Percentiles rank a stretch among this genome's conserved stretches.
These are phyloP conservation scores for Castanea crenata DNA, from an alignment of 306 rosid genomes.

Conservation along the genomic window DNA sequence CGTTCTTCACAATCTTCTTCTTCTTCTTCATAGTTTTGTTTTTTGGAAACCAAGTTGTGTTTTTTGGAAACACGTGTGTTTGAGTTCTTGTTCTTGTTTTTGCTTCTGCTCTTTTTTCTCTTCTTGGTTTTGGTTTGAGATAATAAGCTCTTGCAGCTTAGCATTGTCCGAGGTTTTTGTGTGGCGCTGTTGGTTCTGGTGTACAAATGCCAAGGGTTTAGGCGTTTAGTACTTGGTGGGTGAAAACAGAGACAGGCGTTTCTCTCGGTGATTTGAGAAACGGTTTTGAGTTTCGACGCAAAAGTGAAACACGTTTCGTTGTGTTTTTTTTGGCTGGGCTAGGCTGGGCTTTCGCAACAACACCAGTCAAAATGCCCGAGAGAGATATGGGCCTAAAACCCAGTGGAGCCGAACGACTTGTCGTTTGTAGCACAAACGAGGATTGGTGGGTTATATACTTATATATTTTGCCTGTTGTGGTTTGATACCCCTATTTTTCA, in stretches of 20 bases:
- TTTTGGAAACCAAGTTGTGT: constrained; percentile 26
- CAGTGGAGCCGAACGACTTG: too few relatives aligned
- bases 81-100: constrained; percentile 24
- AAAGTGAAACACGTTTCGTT: not conserved
- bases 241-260: not conserved
- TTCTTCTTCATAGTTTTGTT: constrained; percentile 13
- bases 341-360: not conserved
- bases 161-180: constrained; percentile 29
- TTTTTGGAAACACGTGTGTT: constrained; percentile 12
- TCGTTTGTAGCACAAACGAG: too few relatives aligned
- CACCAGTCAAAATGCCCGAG: too few relatives aligned
- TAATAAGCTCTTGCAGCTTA: constrained; percentile 38
- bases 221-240: too few relatives aligned
- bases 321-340: not conserved
- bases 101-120: constrained; percentile 32
- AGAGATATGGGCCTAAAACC: too few relatives aligned
- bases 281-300: not conserved
- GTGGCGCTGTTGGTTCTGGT: not conserved
- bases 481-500: too few relatives aligned
- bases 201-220: not conserved
- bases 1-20: constrained; percentile 42
- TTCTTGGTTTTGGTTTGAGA: constrained; percentile 13
- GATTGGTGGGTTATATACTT: too few relatives aligned
- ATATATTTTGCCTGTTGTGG: too few relatives aligned
- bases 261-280: not conserved